These are phyloP conservation scores for Phytophthora idaei DNA, from an alignment of 352 stramenopile species.

Conservation along the genomic window DNA sequence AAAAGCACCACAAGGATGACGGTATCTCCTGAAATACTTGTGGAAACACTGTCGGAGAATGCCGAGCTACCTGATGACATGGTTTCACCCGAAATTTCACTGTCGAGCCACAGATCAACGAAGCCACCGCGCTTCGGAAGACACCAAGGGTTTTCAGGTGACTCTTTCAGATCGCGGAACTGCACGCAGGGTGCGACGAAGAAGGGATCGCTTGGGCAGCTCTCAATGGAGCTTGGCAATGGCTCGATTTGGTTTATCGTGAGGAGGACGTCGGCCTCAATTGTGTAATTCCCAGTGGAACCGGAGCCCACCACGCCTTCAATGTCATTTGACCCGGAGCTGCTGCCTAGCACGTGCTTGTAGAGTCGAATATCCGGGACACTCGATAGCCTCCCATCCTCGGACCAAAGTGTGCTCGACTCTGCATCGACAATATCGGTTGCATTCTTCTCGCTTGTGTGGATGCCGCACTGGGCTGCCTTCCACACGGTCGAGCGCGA, in stretches of 20 bases:
- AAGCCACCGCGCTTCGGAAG: constrained; percentile 35
- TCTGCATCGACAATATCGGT: constrained; percentile 16
- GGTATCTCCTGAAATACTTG: constrained; percentile 23
- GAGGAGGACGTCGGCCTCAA: constrained; percentile 33
- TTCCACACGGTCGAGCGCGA: constrained; percentile 25
- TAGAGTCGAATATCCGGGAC: constrained; percentile 47
- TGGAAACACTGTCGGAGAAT: constrained; percentile 1
- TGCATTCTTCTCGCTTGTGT: constrained; percentile 31
- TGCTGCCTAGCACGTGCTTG: constrained; percentile 23
- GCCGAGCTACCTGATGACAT: constrained; percentile 5
- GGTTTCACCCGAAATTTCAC: constrained; percentile 16
- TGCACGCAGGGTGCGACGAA: constrained; percentile 57
- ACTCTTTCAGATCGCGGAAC: constrained; percentile 10
- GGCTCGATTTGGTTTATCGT: constrained; percentile 54
- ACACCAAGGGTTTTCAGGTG: constrained; percentile 41
- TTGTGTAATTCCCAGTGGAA: constrained; percentile 8
- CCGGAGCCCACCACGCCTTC: constrained; percentile 12
- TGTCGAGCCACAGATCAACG: constrained; percentile 52
- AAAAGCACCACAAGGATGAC: constrained; percentile 33
- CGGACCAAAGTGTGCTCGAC: constrained; percentile 47
- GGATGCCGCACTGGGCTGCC: constrained; percentile 40
- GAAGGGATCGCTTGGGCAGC: constrained; percentile 39
- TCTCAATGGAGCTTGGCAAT: constrained; percentile 14
- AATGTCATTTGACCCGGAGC: constrained; percentile 3
- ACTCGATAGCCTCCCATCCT: constrained; percentile 35